These are phyloP conservation scores for Colletotrichum paranaense DNA, from an alignment of 2,329 filamentous ascomycete genomes.

Conservation along the genomic window DNA sequence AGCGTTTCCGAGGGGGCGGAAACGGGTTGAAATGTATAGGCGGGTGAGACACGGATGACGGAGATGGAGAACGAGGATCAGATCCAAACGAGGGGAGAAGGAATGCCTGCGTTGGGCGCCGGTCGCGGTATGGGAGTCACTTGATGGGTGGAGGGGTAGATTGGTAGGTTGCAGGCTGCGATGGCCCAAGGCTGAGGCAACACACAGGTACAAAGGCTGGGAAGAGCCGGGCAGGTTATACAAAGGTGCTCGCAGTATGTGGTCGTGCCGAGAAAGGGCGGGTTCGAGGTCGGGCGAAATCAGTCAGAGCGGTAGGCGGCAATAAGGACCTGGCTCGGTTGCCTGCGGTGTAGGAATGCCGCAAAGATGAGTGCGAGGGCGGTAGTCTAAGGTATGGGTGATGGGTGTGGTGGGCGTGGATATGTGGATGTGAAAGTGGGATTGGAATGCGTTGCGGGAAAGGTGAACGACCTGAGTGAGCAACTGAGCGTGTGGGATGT, in stretches of 20 bases:
- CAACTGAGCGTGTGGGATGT: background rate
- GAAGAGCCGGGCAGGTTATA: background rate
- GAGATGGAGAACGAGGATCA: background rate
- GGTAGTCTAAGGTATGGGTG: background rate
- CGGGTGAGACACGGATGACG: background rate
- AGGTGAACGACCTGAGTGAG: background rate
- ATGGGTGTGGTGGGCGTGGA: background rate
- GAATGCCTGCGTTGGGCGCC: background rate
- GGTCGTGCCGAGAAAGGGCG: background rate
- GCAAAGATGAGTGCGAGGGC: background rate
- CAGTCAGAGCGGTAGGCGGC: slow-evolving; percentile 9
- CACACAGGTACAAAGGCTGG: slow-evolving; percentile 1
- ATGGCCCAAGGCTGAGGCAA: slow-evolving; percentile 21
- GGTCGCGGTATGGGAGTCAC: slow-evolving; percentile 12
- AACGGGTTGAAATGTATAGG: background rate
- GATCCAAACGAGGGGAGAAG: background rate
- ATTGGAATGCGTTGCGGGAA: slow-evolving; percentile 3
- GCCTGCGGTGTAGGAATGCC: slow-evolving; percentile 6
- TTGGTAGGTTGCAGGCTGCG: slow-evolving; percentile 7
- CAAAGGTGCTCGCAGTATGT: background rate
- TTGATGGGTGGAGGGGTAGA: background rate
- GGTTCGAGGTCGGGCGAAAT: slow-evolving; percentile 4
- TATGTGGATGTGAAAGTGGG: background rate
- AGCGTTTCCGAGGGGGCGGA: slow-evolving; percentile 27
- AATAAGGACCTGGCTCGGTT: slow-evolving; percentile 2